Percentiles rank a stretch among this genome's conserved stretches.
Evolutionary conservation across 805 yeast genomes (phyloP).

Genomic region (Hermanozyma aechmeae): DNA sequence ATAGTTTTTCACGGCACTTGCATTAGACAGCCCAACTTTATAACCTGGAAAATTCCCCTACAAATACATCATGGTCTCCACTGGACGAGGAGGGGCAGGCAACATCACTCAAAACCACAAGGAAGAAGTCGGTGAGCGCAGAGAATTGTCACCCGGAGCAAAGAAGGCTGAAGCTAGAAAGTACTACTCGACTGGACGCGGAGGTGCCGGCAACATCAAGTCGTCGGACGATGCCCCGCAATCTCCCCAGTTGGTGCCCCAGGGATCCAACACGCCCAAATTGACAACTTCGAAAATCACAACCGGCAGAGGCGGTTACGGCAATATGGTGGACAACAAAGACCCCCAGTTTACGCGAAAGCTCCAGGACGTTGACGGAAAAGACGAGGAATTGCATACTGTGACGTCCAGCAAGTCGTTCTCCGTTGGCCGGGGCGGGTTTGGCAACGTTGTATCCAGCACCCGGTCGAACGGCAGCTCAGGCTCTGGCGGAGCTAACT

Average conservation of each 20-base stretch:
- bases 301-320: conserved; percentile 76
- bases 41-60: too few species aligned
- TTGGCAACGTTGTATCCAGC: conserved; percentile 44
- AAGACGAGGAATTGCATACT: conserved; percentile 28
- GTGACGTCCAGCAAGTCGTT: conserved; percentile 37
- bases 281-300: conserved; percentile 46
- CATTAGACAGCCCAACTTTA: too few species aligned
- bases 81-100: conserved; percentile 34
- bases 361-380: conserved; percentile 56
- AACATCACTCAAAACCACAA: conserved; percentile 12
- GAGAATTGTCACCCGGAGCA: conserved; percentile 2
- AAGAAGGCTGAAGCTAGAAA: conserved; percentile 21
- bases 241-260: conserved; percentile 46
- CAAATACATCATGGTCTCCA: conserved; percentile 20
- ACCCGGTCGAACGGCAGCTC: conserved; percentile 16
- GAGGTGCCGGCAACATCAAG: conserved; percentile 68
- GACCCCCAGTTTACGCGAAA: conserved; percentile 50
- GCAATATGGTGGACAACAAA: conserved; percentile 59
- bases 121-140: background rate
- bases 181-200: conserved; percentile 63
- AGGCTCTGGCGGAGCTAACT: conserved; percentile 14
- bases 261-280: conserved; percentile 55
- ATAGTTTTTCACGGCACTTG: too few species aligned
- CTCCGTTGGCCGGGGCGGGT: conserved; percentile 57
- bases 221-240: conserved; percentile 29